Base-by-base conservation (phyloP, 208 protist species). In the Strigomonas galati region DNA sequence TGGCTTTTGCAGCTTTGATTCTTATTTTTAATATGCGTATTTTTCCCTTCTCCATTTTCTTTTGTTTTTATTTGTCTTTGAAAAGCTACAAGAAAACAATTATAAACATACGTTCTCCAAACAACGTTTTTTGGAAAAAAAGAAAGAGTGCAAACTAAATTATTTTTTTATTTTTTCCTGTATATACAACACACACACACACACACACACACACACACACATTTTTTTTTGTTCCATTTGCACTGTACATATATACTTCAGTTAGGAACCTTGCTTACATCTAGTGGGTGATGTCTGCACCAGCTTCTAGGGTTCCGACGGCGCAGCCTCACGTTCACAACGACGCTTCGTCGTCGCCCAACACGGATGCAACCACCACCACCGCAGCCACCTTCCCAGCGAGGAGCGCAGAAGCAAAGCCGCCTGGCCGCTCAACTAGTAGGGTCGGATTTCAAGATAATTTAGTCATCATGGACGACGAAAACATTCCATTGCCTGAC, bases 1-100 rank as follows among this genome's bases (percentile, higher is more conserved):
- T n/a, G n/a, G n/a, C n/a, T n/a, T n/a, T n/a, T n/a, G n/a, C n/a
- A n/a, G n/a, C n/a, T n/a, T n/a, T n/a, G n/a, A n/a, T 79, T 56
- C 31, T 64, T 71, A 37, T 37, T 40, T 23, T 6, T 7, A 53
- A 53, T 58, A 30, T 51, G 21, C 40, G 35, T 28, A 2, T 63
- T 46, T 67, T 46, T 43, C 35, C 51, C 58, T 54, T 27, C 31
- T 60, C 32, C 12, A 31, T 70, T 19, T 62, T 43, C n/a, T 48
- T 15, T 37, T 52, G 5, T 4, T 40, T 9, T 15, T 37, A 2
- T 52, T 30, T 26, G 37, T 24, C 17, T 49, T 6, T 31, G 10
- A 17, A 46, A 46, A 46, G 40, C 40, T 46, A 46, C 40, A 46
- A 46, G 14, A 46, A 19, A 27, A 56, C 19, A 27, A 3, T 4